Conservation (phyloP, 257 asterid genomes). For the Plantago ovata region DNA sequence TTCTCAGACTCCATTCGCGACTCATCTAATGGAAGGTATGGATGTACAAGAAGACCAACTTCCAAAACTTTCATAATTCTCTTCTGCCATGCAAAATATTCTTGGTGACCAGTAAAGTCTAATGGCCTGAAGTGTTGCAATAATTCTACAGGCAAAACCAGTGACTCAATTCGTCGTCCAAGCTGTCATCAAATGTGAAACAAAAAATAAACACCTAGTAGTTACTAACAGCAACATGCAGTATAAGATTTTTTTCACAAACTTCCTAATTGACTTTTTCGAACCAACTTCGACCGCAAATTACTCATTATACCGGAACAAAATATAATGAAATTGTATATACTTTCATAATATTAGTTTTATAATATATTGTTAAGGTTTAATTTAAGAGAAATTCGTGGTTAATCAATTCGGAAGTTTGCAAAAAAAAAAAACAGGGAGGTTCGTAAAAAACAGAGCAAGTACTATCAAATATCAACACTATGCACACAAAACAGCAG, state of each 20-base stretch:
- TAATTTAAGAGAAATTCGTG: too few species aligned
- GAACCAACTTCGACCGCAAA: too few species aligned
- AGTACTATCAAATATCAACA: background rate
- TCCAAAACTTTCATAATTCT: conserved; percentile 72
- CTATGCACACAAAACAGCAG: background rate
- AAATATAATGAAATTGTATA: too few species aligned
- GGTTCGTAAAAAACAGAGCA: too few species aligned
- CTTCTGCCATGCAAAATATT: conserved; percentile 69
- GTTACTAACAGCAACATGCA: conserved; percentile 8
- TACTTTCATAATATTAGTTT: too few species aligned
- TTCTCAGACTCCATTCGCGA: conserved; percentile 43
- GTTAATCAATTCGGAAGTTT: too few species aligned
- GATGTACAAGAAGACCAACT: conserved; percentile 75
- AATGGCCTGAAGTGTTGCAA: conserved; percentile 58
- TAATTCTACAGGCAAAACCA: conserved; percentile 82
- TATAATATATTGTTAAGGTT: too few species aligned
- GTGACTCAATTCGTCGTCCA: conserved; percentile 68
- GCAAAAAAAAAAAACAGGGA: too few species aligned
- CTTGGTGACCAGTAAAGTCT: conserved; percentile 60
- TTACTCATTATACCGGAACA: too few species aligned
- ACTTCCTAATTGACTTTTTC: too few species aligned
- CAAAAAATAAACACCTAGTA: conserved; percentile 4
- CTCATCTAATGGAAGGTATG: conserved; percentile 55
- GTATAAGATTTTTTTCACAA: too few species aligned
- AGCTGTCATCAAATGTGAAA: conserved; percentile 49